phyloP scores from a whole-genome alignment of 805 yeast species.

The Hanseniaspora valbyensis region DNA sequence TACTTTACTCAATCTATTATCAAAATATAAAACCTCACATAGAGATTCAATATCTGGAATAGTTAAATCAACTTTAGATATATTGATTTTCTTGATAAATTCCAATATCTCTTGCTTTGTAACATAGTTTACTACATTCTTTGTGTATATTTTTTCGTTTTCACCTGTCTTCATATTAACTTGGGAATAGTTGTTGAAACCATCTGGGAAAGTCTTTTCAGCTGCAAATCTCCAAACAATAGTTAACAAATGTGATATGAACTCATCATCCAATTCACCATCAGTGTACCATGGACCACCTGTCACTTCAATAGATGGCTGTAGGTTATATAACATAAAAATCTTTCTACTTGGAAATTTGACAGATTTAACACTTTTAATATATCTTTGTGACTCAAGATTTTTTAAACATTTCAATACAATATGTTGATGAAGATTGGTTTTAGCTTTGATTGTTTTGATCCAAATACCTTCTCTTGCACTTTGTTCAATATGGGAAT shows the following conservation, averaged over 20 bases:
- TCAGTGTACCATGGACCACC: conserved; percentile 99
- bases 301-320: conserved; percentile 89
- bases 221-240: conserved; percentile 84
- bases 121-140: conserved; percentile 53
- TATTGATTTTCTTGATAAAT: conserved; percentile 59
- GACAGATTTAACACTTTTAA: conserved; percentile 82
- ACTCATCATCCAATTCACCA: conserved; percentile 85
- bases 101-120: conserved; percentile 62
- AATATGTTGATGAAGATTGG: conserved; percentile 85
- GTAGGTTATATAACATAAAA: conserved; percentile 86
- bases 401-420: conserved; percentile 72
- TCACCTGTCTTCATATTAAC: conserved; percentile 18
- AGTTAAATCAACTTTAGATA: conserved; percentile 72
- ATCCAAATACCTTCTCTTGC: conserved; percentile 97
- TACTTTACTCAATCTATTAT: conserved; percentile 67
- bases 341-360: conserved; percentile 90
- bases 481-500: conserved; percentile 81
- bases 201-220: conserved; percentile 62
- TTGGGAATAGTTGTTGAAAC: conserved; percentile 35
- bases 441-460: conserved; percentile 74
- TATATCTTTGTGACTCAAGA: conserved; percentile 67
- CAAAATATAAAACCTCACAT: conserved; percentile 79
- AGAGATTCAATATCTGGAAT: conserved; percentile 64
- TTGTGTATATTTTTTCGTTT: conserved; percentile 33
- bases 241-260: conserved; percentile 69